Evolutionary conservation across 139 green algal genomes (phyloP).

Genomic region (Picochlorum sp.): DNA sequence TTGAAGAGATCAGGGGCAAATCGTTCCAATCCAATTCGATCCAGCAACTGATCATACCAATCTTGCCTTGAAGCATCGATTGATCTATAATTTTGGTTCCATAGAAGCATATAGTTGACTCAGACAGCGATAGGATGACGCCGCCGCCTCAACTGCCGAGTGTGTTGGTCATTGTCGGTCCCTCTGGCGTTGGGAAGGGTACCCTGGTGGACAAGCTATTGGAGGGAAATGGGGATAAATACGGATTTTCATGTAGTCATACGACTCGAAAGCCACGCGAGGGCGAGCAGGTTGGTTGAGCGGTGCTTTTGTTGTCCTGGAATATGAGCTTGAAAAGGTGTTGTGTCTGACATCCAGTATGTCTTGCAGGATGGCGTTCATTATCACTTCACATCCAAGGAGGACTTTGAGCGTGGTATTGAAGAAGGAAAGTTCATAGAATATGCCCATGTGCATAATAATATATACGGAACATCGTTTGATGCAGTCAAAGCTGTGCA

Average conservation of each 20-base stretch:
- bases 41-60: no score
- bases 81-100: no score
- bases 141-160: slow-evolving; percentile 11
- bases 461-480: slow-evolving; percentile 75
- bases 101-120: no score
- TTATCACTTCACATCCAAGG: slow-evolving; percentile 71
- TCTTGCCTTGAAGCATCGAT: no score
- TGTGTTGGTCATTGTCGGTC: slow-evolving; percentile 69
- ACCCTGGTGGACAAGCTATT: slow-evolving; percentile 70
- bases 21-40: no score
- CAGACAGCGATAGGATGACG: no score
- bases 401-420: slow-evolving; percentile 63
- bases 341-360: neutral
- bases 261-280: slow-evolving; percentile 59
- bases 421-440: slow-evolving; percentile 67
- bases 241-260: slow-evolving; percentile 74
- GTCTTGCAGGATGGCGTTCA: slow-evolving; percentile 58
- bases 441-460: slow-evolving; percentile 74
- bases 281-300: slow-evolving; percentile 39
- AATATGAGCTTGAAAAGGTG: neutral
- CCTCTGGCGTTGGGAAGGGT: slow-evolving; percentile 80
- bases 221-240: slow-evolving; percentile 31
- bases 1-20: no score
- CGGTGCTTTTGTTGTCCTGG: neutral
- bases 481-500: slow-evolving; percentile 56